These are phyloP conservation scores for Globisporangium heterothallicum DNA, from an alignment of 352 stramenopile species.

Conservation along the genomic window DNA sequence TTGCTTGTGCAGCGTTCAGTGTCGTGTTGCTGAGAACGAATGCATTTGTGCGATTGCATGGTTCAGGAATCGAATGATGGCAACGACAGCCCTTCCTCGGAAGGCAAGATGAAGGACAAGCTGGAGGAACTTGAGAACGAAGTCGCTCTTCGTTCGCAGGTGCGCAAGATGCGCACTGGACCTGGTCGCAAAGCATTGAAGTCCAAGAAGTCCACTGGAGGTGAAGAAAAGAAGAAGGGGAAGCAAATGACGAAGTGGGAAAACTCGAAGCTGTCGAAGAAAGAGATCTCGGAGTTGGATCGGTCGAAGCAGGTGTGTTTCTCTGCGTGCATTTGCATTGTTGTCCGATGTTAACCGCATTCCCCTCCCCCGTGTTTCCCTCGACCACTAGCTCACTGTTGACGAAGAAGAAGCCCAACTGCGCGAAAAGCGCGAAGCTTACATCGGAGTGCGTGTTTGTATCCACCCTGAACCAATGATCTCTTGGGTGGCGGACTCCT, in stretches of 20 bases:
- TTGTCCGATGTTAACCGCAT: neutral
- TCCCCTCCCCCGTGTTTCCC: neutral
- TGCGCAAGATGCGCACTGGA: conserved; percentile 60
- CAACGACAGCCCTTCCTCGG: conserved; percentile 38
- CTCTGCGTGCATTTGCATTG: neutral
- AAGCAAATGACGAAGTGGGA: conserved; percentile 88
- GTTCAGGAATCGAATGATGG: conserved; percentile 52
- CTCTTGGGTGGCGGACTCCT: no score
- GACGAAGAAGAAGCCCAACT: conserved; percentile 72
- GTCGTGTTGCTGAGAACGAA: conserved; percentile 1
- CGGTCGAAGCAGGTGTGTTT: conserved; percentile 54
- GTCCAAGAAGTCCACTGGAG: conserved; percentile 31
- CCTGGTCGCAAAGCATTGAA: conserved; percentile 52
- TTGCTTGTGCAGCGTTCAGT: neutral
- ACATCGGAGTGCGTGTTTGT: conserved; percentile 65
- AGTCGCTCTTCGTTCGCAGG: conserved; percentile 33
- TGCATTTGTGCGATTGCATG: neutral
- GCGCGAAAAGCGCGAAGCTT: conserved; percentile 64
- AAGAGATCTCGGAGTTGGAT: conserved; percentile 72
- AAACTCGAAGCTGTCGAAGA: conserved; percentile 79
- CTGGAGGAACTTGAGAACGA: conserved; percentile 56
- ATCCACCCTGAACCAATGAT: neutral
- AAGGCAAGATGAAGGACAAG: conserved; percentile 48
- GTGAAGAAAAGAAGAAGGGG: conserved; percentile 49
- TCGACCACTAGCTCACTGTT: conserved; percentile 34